Evolutionary conservation across 1,284 basidiomycete species (phyloP), one percentile per base, ranked within the genome.

Genomic region (Paramarasmius palmivorus): DNA sequence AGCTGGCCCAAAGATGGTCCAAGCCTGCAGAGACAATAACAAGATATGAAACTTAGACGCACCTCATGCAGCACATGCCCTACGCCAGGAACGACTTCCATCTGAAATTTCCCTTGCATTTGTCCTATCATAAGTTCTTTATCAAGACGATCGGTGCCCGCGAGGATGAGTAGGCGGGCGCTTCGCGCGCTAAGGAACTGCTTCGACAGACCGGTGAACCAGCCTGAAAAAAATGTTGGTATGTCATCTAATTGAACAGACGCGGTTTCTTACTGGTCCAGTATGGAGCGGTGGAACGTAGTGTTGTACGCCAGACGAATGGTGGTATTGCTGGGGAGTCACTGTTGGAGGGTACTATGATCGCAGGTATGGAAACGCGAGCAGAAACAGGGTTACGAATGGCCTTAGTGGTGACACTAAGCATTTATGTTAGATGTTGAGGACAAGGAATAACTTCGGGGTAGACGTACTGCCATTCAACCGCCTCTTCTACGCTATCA

Each of bases 51-150:
- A 19, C 52, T n/a, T n/a, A 15, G 2, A 62, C 79, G 51, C 55
- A 92, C 94, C 80, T 98, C 95, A 52, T 98, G 96, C 40, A 99
- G 69, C 73, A 96, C 91, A 66, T 99, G 96, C 0, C 96, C 96
- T 0, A 93, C 93, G 19, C 73, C 86, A 3, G 83, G 82, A 58
- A 97, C 82, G 23, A 98, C 93, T 20, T 84, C 86, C 63, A 98
- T 81, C 71, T 98, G 96, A 73, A 98, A 98, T 68, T 98, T 98
- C 54, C 95, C 95, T 72, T 92, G 88, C 96, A 99, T 98, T 70
- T 99, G 96, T 0, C 95, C 97, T 47, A 99, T 95, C 90, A 97
- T 98, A 38, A 99, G 79, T 59, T 93, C 88, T 60, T 85, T 90
- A 67, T 99, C 97, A 2, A 99, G 81, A 7, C 95, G 77, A 63